Evolutionary conservation across 306 rosid species (phyloP).

Genomic region (Cicer judaicum): DNA sequence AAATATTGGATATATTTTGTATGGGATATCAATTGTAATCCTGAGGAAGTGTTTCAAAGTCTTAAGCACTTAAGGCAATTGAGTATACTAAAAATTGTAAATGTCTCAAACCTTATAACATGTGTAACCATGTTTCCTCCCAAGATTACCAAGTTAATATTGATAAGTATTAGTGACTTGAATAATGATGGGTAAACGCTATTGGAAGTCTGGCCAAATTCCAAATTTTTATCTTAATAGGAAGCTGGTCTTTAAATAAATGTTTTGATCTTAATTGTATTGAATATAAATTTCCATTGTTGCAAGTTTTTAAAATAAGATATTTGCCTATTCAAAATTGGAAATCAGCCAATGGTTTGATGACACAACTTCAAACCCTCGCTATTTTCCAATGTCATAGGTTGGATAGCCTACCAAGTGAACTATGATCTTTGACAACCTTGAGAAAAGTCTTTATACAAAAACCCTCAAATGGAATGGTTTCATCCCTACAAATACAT

Average conservation of each 20-base stretch:
- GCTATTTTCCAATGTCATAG: accelerated
- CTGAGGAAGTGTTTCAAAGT: background rate
- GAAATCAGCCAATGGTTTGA: constrained; percentile 34
- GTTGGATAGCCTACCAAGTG: constrained; percentile 30
- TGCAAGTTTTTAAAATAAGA: background rate
- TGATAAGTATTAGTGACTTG: background rate
- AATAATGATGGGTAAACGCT: background rate
- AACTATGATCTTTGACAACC: constrained; percentile 29
- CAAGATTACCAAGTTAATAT: constrained; percentile 25
- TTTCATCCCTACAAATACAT: background rate
- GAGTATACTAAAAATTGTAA: background rate
- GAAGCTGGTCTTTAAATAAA: background rate
- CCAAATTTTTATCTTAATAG: background rate
- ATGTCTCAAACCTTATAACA: background rate
- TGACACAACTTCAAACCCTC: constrained; percentile 9
- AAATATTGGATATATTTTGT: background rate
- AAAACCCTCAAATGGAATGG: background rate
- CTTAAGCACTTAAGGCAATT: background rate
- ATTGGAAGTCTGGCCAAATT: constrained; percentile 39
- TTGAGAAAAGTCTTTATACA: constrained; percentile 1
- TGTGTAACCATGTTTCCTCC: constrained; percentile 2
- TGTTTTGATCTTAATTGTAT: constrained; percentile 2
- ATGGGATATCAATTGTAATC: background rate
- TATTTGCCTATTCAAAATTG: background rate
- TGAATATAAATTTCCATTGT: constrained; percentile 1